Conservation (phyloP, 1,139 yeast species). For the Zygosaccharomyces pseudobailii region DNA sequence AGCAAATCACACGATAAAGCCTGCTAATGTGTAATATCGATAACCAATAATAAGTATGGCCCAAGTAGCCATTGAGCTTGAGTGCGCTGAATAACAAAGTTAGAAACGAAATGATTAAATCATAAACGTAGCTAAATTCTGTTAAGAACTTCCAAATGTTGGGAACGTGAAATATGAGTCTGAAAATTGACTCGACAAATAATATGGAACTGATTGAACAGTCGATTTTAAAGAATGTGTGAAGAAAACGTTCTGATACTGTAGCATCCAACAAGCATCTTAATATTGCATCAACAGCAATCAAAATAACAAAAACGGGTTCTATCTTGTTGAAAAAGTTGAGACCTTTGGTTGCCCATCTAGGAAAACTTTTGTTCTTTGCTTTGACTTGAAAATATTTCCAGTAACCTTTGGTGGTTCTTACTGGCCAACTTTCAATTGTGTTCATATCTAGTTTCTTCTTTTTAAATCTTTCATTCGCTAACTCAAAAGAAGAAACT, state of each 20-base stretch:
- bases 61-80: conserved; percentile 44
- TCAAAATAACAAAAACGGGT: conserved; percentile 46
- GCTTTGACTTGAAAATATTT: conserved; percentile 27
- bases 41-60: conserved; percentile 72
- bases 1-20: conserved; percentile 66
- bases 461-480: conserved; percentile 38
- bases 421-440: conserved; percentile 21
- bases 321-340: conserved; percentile 37
- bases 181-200: conserved; percentile 52
- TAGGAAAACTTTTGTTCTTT: conserved; percentile 17
- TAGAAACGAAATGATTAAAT: conserved; percentile 54
- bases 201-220: conserved; percentile 48
- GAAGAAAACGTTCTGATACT: conserved; percentile 33
- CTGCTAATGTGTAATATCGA: conserved; percentile 70
- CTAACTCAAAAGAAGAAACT: conserved; percentile 66
- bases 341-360: conserved; percentile 18
- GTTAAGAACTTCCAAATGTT: conserved; percentile 56
- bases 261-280: conserved; percentile 45
- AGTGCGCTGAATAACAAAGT: conserved; percentile 56
- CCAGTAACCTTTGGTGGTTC: conserved; percentile 25
- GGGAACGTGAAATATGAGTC: conserved; percentile 58
- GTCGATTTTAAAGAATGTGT: conserved; percentile 45
- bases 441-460: conserved; percentile 31
- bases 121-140: conserved; percentile 54
- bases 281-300: conserved; percentile 45